Evolutionary conservation across 2,329 filamentous ascomycete species (phyloP).

Genomic region (Cercospora zeae-maydis): DNA sequence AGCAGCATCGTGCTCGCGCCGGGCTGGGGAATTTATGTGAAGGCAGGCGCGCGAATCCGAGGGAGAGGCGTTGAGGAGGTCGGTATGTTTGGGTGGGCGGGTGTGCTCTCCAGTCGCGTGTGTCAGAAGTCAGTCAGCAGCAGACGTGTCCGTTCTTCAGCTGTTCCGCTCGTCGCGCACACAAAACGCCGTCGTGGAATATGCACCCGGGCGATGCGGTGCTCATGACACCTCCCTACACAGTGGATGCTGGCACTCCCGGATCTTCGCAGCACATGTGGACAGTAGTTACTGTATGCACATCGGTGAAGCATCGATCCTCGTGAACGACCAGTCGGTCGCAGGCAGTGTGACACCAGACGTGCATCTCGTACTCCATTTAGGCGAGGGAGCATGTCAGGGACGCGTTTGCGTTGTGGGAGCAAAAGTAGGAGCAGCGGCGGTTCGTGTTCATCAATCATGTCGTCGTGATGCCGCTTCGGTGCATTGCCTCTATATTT

Average conservation of each 20-base stretch:
- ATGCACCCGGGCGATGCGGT: background rate
- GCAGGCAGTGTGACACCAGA: background rate
- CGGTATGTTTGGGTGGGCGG: background rate
- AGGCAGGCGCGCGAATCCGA: background rate
- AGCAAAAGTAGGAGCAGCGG: background rate
- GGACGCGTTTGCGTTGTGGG: background rate
- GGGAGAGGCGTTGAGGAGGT: background rate
- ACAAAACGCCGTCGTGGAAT: background rate
- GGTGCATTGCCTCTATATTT: slow-evolving; percentile 6
- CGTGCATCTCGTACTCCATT: slow-evolving; percentile 3
- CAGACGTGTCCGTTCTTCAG: background rate
- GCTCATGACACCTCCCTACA: slow-evolving; percentile 1
- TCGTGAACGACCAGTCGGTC: background rate
- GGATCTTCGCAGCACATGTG: background rate
- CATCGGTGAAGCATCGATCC: background rate
- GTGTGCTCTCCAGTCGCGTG: background rate
- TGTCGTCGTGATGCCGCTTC: background rate
- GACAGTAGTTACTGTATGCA: background rate
- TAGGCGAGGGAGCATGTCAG: background rate
- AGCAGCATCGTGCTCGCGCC: slow-evolving; percentile 2
- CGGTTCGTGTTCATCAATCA: background rate
- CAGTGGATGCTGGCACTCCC: slow-evolving; percentile 8
- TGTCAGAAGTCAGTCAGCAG: background rate
- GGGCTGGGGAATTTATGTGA: background rate
- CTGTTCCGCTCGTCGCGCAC: background rate